Percentiles rank a stretch among this genome's conserved stretches.
Evolutionary conservation across 164 flowering plant genomes (phyloP).

Genomic region (Aristolochia contorta): DNA sequence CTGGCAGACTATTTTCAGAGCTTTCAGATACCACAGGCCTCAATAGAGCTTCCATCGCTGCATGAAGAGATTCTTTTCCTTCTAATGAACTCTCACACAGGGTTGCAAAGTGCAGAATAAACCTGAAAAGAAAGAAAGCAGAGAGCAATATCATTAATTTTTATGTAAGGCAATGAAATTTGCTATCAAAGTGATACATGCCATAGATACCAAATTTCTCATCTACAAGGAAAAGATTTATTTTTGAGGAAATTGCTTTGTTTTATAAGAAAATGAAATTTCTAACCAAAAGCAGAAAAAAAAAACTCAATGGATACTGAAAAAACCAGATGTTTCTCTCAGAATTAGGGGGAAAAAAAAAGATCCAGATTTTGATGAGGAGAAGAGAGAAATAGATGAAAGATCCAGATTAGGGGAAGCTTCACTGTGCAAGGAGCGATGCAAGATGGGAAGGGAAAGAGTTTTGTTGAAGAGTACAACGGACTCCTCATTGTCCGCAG

Average conservation of each 20-base stretch:
- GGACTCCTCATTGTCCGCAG: too few species aligned
- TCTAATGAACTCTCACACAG: constrained; percentile 42
- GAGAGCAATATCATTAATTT: not conserved
- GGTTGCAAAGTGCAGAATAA: constrained; percentile 62
- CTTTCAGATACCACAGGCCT: constrained; percentile 18
- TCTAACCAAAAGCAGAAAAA: not conserved
- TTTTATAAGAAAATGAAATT: not conserved
- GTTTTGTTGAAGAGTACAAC: too few species aligned
- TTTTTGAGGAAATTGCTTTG: too few species aligned
- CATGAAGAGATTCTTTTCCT: constrained; percentile 49
- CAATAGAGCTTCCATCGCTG: constrained; percentile 49
- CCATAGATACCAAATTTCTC: not conserved
- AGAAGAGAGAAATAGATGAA: too few species aligned
- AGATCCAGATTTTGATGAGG: too few species aligned
- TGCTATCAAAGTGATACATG: not conserved
- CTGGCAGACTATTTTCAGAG: constrained; percentile 19
- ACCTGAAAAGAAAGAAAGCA: constrained; percentile 38
- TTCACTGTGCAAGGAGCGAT: too few species aligned
- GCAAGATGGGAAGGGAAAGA: too few species aligned
- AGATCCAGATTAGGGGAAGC: too few species aligned
- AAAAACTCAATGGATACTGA: not conserved
- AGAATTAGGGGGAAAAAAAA: too few species aligned
- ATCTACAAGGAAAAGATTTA: not conserved
- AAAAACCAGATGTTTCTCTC: too few species aligned
- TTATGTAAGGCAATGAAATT: not conserved